Evolutionary conservation across 192 early-diverging fungal genomes (phyloP), one percentile per base, ranked within the genome.

Genomic region (Coemansia sp.): DNA sequence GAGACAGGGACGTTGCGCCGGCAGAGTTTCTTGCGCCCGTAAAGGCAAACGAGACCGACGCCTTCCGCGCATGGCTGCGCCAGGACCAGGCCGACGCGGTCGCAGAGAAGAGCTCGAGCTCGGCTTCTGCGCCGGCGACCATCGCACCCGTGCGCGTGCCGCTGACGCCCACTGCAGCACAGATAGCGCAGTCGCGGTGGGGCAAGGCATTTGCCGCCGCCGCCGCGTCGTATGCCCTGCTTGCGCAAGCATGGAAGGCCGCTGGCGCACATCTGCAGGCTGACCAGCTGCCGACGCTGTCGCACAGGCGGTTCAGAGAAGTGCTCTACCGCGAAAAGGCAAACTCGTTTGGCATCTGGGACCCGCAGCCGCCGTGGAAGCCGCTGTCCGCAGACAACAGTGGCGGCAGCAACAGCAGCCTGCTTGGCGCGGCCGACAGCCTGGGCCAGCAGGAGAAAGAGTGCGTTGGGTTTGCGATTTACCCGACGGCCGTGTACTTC

Each of bases 321-420:
- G 76, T 87, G 8, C 82, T 81, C 48, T 89, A 75, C 60, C 78
- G 85, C 23, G 88, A 89, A 68, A 82, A 84, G 47, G 81, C 88
- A 20, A 89, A 89, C 59, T 85, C 86, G 6, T 89, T 89, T 76
- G 88, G 88, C 0, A 81, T 89, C 55, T 85, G 86, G 61, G 86
- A 89, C 36, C 68, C 68, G 20, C 61, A 79, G 3, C 13, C 55
- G 47, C 47, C 60, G 23, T 50, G 5, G 6, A 13, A 20, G 0
- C 16, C 18, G 28, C 49, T 3, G 6, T 13, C 34, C 19, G 23
- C n/a, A 1, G 18, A 14, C 6, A 22, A 20, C 22, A 48, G 22
- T n/a, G n/a, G n/a, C n/a, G n/a, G n/a, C n/a, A n/a, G n/a, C n/a
- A n/a, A n/a, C n/a, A n/a, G n/a, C n/a, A n/a, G n/a, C n/a, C n/a